Conservation (phyloP, 2,329 filamentous ascomycete species). For the Coleophoma eucalyptorum region DNA sequence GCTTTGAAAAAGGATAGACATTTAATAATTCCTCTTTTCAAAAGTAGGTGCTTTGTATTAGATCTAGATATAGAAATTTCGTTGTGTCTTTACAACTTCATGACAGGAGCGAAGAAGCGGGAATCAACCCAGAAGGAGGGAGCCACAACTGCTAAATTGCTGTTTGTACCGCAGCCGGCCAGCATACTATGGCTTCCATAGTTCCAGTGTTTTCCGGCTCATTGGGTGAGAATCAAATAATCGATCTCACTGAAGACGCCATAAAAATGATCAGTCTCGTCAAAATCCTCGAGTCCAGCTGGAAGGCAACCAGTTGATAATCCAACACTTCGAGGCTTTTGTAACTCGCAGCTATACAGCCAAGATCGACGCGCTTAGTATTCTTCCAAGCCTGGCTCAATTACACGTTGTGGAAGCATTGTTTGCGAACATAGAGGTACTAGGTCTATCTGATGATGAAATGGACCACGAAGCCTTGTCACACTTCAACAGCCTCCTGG, state of each 20-base stretch:
- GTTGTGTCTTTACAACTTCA: too few species aligned
- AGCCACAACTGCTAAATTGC: background rate
- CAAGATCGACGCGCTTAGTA: background rate
- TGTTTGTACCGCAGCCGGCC: too few species aligned
- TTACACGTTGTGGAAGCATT: constrained; percentile 31
- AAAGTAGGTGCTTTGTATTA: too few species aligned
- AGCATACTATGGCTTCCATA: background rate
- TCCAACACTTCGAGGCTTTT: background rate
- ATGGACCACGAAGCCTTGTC: constrained; percentile 2
- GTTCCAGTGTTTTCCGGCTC: background rate
- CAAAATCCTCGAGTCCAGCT: background rate
- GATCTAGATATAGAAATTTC: too few species aligned
- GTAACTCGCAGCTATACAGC: background rate
- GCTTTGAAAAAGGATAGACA: background rate
- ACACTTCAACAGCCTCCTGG: background rate
- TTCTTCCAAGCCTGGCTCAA: constrained; percentile 18
- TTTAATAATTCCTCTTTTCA: too few species aligned
- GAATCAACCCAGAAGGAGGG: background rate
- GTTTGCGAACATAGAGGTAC: constrained; percentile 22
- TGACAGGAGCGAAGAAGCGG: background rate
- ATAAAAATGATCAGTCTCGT: background rate
- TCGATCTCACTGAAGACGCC: background rate
- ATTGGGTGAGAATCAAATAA: background rate
- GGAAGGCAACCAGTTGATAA: background rate
- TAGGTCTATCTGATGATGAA: constrained; percentile 1